A percentile compares a stretch with the other conserved stretches of the same genome.
Evolutionary conservation across 2,329 filamentous ascomycete genomes (phyloP).

Genomic region (Colletotrichum musicola): DNA sequence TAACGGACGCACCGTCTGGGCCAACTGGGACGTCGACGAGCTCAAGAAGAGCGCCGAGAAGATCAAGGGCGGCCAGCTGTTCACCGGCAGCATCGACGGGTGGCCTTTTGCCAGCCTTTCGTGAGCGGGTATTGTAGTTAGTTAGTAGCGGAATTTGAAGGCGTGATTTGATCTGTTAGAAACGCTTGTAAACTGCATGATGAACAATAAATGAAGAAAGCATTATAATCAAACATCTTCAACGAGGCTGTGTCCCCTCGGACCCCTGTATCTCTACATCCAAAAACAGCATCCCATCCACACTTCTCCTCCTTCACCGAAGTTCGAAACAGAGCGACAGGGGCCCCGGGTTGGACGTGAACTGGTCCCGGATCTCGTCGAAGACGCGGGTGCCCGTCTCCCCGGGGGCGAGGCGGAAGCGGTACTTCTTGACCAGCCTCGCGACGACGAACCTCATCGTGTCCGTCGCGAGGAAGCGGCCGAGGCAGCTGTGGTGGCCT

Average conservation of each 20-base stretch:
- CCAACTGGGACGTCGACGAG: conserved; percentile 65
- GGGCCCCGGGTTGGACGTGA: conserved; percentile 36
- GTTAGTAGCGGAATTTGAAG: too few species aligned
- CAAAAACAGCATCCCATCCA: neutral
- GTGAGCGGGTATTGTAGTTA: neutral
- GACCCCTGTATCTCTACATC: neutral
- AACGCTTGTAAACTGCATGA: too few species aligned
- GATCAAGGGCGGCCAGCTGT: conserved; percentile 23
- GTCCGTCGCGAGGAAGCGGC: conserved; percentile 34
- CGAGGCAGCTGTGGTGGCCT: conserved; percentile 37
- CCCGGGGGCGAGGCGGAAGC: conserved; percentile 28
- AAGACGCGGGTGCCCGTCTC: conserved; percentile 35
- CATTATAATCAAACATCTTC: neutral
- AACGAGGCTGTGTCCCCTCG: neutral
- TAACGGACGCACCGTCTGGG: conserved; percentile 59
- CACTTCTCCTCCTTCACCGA: conserved; percentile 3
- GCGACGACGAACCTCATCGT: conserved; percentile 36
- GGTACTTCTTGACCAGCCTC: conserved; percentile 34
- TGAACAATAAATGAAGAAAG: neutral
- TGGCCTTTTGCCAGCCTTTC: conserved; percentile 27
- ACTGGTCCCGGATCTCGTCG: conserved; percentile 35
- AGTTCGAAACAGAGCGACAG: conserved; percentile 36
- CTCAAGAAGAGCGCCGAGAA: conserved; percentile 48
- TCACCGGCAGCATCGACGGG: conserved; percentile 29
- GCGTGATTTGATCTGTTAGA: too few species aligned